Evolutionary conservation across 495 filamentous ascomycete species (phyloP).

Genomic region (Penicillium waksmanii): DNA sequence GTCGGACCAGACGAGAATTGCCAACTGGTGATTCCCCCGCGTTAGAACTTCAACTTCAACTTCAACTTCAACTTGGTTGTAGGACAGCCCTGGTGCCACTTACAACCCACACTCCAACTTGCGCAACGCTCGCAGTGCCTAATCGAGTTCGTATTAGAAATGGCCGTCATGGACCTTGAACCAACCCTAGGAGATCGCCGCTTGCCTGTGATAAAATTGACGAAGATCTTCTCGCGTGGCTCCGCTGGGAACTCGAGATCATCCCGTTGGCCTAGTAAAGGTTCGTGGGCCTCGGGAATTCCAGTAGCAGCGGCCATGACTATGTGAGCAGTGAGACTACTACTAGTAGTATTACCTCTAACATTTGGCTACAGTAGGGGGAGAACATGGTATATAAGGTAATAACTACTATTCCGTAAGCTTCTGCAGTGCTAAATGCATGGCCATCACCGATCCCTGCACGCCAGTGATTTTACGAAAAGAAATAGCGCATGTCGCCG

Average conservation of each 20-base stretch:
- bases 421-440: not conserved
- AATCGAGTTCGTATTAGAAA: not conserved
- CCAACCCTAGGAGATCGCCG: not conserved
- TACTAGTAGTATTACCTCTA: no score
- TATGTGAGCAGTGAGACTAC: not conserved
- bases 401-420: no score
- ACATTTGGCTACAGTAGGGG: no score
- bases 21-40: conserved; percentile 51
- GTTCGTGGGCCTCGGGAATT: conserved; percentile 62
- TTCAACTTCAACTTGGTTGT: no score
- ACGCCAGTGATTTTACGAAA: not conserved
- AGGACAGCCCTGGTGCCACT: conserved; percentile 15
- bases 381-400: no score
- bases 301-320: conserved; percentile 60
- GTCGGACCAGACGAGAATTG: conserved; percentile 71
- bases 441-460: not conserved
- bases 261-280: conserved; percentile 73
- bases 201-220: conserved; percentile 80
- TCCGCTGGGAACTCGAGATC: conserved; percentile 76
- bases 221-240: conserved; percentile 60
- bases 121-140: conserved; percentile 74
- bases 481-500: not conserved
- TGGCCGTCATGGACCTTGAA: no score
- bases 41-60: not conserved
- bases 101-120: conserved; percentile 69